A percentile compares a stretch with the other conserved stretches of the same genome.
Conservation (phyloP, 306 rosid genomes). For the Cicer bijugum region DNA sequence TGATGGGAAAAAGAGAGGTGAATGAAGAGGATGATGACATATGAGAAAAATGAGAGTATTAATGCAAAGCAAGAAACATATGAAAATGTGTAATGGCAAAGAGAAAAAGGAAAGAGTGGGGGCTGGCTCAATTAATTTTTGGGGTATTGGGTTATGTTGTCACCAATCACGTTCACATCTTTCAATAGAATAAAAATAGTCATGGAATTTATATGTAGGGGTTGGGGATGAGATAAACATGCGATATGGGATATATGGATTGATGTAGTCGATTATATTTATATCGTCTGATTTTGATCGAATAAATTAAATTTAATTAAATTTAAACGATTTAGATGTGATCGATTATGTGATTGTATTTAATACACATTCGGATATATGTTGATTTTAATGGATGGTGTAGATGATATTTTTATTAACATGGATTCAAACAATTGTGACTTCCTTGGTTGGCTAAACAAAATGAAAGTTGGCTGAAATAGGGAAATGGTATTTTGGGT, state of each 20-base stretch:
- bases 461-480: neutral
- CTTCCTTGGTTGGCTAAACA: conserved; percentile 38
- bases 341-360: too few species aligned
- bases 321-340: too few species aligned
- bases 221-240: neutral
- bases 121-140: conserved; percentile 43
- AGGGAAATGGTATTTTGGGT: conserved; percentile 32
- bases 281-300: too few species aligned
- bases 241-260: too few species aligned
- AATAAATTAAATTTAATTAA: too few species aligned
- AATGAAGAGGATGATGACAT: neutral
- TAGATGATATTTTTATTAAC: neutral
- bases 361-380: neutral
- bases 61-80: conserved; percentile 70
- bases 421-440: conserved; percentile 35
- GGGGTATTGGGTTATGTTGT: conserved; percentile 39
- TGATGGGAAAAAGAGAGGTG: neutral
- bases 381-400: neutral
- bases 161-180: conserved; percentile 41
- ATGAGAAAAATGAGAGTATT: conserved; percentile 44
- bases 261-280: too few species aligned
- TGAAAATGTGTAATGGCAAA: conserved; percentile 54
- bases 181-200: conserved; percentile 45
- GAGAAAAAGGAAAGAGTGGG: conserved; percentile 43
- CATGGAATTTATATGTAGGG: conserved; percentile 39